Evolutionary conservation across 139 green algal genomes (phyloP).

Genomic region (Coelastrella sp.): DNA sequence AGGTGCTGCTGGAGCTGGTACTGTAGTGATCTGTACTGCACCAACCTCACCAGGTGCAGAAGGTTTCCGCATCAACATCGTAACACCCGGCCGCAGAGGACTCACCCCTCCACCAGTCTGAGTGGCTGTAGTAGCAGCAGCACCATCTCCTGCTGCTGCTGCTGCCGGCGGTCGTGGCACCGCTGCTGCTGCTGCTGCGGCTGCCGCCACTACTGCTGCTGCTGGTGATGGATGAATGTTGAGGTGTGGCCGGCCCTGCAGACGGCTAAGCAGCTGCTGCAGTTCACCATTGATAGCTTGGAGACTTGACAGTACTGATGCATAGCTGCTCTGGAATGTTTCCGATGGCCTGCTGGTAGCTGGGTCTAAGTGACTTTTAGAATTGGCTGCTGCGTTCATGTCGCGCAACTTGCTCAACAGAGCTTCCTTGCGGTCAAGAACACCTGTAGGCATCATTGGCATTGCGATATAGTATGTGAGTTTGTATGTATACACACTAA

Average conservation of each 20-base stretch:
- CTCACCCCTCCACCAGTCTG: neutral
- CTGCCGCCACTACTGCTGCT: neutral
- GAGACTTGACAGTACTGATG: constrained; percentile 60
- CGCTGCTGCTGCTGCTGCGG: constrained; percentile 4
- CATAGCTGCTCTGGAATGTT: constrained; percentile 69
- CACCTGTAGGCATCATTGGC: neutral
- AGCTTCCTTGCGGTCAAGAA: constrained; percentile 76
- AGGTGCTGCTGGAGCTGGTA: neutral
- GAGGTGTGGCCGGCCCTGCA: constrained; percentile 52
- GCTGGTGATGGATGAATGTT: neutral
- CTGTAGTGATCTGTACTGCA: neutral
- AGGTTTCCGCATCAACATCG: neutral
- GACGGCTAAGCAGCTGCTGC: constrained; percentile 46
- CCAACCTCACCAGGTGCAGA: neutral
- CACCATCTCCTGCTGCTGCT: constrained; percentile 12
- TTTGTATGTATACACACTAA: no score
- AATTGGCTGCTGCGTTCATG: constrained; percentile 76
- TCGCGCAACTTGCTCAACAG: constrained; percentile 68
- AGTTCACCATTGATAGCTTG: constrained; percentile 59
- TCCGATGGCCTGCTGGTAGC: constrained; percentile 15
- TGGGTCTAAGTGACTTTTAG: constrained; percentile 58
- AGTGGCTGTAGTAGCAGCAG: constrained; percentile 3
- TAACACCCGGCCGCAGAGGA: constrained; percentile 1
- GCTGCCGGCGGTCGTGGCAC: neutral
- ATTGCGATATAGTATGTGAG: neutral